Evolutionary conservation across 2,329 filamentous ascomycete species (phyloP), one percentile per base, ranked within the genome.

Genomic region (Curvularia sp.): DNA sequence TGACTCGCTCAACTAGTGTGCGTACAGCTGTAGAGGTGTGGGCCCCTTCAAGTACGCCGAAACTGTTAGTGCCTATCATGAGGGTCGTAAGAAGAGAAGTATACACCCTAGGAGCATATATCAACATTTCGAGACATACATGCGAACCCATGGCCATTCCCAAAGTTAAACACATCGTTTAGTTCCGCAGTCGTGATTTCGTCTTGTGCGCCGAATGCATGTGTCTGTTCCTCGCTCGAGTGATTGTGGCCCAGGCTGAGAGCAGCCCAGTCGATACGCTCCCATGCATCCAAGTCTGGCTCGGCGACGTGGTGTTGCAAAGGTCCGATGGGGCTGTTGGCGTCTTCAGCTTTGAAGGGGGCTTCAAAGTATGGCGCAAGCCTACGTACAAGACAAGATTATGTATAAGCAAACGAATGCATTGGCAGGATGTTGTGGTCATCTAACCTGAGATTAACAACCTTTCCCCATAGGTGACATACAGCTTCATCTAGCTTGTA

Each of bases 401-500:
- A 75, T 64, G 67, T 69, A 73, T 75, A 71, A 76, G 74, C 61
- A 69, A 66, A 69, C 27, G 66, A 67, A 59, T 56, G 56, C 50
- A 70, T 68, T 28, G 68, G 63, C 47, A 60, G 53, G 61, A 70
- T 66, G 52, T 64, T 67, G 38, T 63, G 67, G 67, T 68, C 59
- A 53, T 74, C 74, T 75, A 69, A 77, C 74, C 74, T 76, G 69
- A 72, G 57, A 64, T 70, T 55, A 57, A 70, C 53, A 43, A 76
- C 74, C 28, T 60, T 64, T 30, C 66, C 64, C 74, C 74, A 77
- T 21, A 77, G 56, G 39, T 64, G 49, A 41, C 60, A 54, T 30
- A 72, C 73, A 53, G 72, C 72, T 49, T 68, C 58, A 45, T 74
- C 70, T 18, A 77, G 69, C 60, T 76, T 75, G 64, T 72, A 76